phyloP scores from a whole-genome alignment of 2,329 filamentous ascomycete genomes.

The Trichoderma atrobrunneum region DNA sequence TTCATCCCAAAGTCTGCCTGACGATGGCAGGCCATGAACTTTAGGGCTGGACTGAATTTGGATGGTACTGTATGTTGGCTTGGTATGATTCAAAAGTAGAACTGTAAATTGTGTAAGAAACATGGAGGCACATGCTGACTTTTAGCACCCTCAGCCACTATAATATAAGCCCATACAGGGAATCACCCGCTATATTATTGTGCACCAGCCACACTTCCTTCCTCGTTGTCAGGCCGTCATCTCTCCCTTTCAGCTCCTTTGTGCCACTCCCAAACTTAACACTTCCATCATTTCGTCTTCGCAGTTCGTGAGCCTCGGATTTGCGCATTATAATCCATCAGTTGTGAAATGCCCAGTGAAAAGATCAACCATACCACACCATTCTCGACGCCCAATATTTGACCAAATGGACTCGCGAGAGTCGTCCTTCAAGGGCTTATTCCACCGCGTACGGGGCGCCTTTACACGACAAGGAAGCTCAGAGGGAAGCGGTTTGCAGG shows the following conservation, averaged over 20 bases:
- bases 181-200: not conserved
- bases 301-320: not conserved
- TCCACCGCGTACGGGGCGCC: slow-evolving; percentile 26
- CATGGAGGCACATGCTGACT: not conserved
- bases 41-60: not conserved
- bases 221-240: not conserved
- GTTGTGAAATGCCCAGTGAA: not conserved
- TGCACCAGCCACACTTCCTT: slow-evolving; percentile 15
- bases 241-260: not conserved
- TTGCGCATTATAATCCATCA: not conserved
- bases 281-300: not conserved
- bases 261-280: not conserved
- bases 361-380: not conserved
- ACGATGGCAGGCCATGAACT: not conserved
- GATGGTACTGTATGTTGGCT: not conserved
- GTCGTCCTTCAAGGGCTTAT: slow-evolving; percentile 25
- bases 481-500: slow-evolving; percentile 23
- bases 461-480: slow-evolving; percentile 23
- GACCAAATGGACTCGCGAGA: slow-evolving; percentile 25
- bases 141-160: slow-evolving; percentile 1
- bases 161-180: not conserved
- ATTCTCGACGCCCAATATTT: not conserved
- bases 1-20: not conserved
- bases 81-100: not conserved
- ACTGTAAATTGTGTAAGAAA: not conserved